phyloP scores from a whole-genome alignment of 2,329 filamentous ascomycete genomes.

The Pseudogymnoascus sp. region DNA sequence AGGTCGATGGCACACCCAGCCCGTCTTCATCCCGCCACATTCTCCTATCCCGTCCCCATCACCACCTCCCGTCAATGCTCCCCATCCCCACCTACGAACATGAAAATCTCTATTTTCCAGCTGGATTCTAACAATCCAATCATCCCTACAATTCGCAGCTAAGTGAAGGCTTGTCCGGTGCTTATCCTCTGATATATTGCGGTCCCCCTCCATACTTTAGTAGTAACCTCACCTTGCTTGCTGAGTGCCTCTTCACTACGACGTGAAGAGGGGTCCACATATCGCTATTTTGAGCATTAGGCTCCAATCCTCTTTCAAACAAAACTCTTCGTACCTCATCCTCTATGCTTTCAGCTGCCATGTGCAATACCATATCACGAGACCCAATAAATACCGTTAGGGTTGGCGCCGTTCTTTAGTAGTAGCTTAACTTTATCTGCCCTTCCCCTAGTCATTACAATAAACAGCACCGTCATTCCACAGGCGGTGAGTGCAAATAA shows the following conservation, averaged over 20 bases:
- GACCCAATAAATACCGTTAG: not conserved
- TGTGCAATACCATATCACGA: not conserved
- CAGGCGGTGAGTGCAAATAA: not conserved
- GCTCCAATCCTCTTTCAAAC: not conserved
- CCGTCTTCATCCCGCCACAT: not conserved
- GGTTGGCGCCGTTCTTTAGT: not conserved
- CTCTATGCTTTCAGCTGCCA: not conserved
- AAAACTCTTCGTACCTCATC: not conserved
- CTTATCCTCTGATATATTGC: not conserved
- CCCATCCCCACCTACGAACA: not conserved
- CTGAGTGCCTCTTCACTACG: not conserved
- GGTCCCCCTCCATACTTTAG: not conserved
- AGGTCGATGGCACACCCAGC: not conserved
- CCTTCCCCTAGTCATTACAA: not conserved
- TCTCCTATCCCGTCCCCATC: not conserved
- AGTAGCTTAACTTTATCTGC: not conserved
- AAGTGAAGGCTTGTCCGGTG: not conserved
- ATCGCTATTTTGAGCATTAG: not conserved
- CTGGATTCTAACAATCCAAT: not conserved
- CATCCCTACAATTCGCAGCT: not conserved
- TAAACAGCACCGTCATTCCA: not conserved
- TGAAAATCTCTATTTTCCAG: not conserved
- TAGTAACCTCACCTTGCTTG: not conserved
- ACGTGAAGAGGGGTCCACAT: not conserved
- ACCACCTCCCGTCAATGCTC: not conserved